Base-by-base conservation (phyloP, 176 grass and related monocot species). In the Lolium rigidum region DNA sequence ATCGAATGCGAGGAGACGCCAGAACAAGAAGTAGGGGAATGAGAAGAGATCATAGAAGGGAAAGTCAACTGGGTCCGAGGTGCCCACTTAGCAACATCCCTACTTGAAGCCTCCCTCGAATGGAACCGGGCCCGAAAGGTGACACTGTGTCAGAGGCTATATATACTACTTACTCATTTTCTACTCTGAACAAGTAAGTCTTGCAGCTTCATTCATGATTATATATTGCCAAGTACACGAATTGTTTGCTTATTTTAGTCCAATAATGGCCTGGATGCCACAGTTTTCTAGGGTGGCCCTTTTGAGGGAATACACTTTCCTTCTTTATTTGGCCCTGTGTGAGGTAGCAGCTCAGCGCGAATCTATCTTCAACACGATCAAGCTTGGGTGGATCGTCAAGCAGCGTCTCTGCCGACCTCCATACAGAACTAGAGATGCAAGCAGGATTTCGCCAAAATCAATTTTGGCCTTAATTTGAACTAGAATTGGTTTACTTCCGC, bases 31-130 rank as follows among this genome's bases (percentile, higher is more conserved):
- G 38, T 9, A 21, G 38, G 39, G 51, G 39, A 80, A 46, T 21
- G 25, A 65, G 46, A 67, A 20, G 5, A 49, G 20, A 10, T 10
- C 20, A 22, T 22, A 15, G 22, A 50, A 72, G 21, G 21, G 71
- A 48, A 89, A 91, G 89, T 94, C 83, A 90, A 92, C 79, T 22
- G 70, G 12, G 54, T 6, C 31, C 7, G 10, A n/a, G 26, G 9
- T 51, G 79, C 41, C 49, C 70, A 84, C 80, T 87, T 89, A 50
- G 18, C 67, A 82, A 84, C 96, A 88, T 91, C 96, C 93, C 93
- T 94, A 88, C 88, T 85, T 95, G 81, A 62, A 84, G 70, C 92
- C 93, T 98, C 86, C 96, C 93, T 95, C 86, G 84, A 88, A 84
- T 98, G 80, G 43, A 24, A 89, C 93, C 91, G 67, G 73, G 74